These are phyloP conservation scores for Malus fusca DNA, from an alignment of 306 rosid genomes.

Conservation along the genomic window DNA sequence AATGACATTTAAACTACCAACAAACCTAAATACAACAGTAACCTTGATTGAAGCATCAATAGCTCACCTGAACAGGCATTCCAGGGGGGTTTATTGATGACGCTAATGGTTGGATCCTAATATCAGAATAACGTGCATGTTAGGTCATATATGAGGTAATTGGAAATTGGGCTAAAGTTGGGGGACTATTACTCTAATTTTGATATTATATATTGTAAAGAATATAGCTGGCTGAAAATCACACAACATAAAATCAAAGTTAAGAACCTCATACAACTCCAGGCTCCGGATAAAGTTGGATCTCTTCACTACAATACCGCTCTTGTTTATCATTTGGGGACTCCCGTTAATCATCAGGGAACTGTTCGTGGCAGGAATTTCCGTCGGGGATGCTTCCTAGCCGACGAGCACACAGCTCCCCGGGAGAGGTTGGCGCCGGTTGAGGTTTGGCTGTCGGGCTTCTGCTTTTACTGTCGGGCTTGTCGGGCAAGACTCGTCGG, in stretches of 20 bases:
- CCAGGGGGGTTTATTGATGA: slow-evolving; percentile 86
- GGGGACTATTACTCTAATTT: too few relatives aligned
- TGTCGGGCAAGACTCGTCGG: too few relatives aligned
- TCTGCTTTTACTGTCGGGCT: too few relatives aligned
- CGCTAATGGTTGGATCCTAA: slow-evolving; percentile 74
- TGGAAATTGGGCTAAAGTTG: too few relatives aligned
- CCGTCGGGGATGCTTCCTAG: too few relatives aligned
- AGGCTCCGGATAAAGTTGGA: slow-evolving; percentile 43
- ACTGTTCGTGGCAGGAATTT: too few relatives aligned
- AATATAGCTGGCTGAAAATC: background rate
- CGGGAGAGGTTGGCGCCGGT: too few relatives aligned
- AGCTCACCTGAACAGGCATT: slow-evolving; percentile 78
- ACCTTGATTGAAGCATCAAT: background rate
- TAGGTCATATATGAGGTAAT: background rate
- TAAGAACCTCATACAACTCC: slow-evolving; percentile 59
- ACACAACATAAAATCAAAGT: background rate
- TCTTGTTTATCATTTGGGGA: slow-evolving; percentile 26
- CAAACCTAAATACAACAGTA: background rate
- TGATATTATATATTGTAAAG: background rate
- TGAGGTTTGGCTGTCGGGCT: too few relatives aligned
- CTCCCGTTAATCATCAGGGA: slow-evolving; percentile 25
- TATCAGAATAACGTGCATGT: background rate
- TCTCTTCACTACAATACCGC: slow-evolving; percentile 43
- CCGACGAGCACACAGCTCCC: too few relatives aligned
- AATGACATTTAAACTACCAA: background rate